Evolutionary conservation across 108 stramenopile species (phyloP).

Genomic region (Skeletonema grethae): DNA sequence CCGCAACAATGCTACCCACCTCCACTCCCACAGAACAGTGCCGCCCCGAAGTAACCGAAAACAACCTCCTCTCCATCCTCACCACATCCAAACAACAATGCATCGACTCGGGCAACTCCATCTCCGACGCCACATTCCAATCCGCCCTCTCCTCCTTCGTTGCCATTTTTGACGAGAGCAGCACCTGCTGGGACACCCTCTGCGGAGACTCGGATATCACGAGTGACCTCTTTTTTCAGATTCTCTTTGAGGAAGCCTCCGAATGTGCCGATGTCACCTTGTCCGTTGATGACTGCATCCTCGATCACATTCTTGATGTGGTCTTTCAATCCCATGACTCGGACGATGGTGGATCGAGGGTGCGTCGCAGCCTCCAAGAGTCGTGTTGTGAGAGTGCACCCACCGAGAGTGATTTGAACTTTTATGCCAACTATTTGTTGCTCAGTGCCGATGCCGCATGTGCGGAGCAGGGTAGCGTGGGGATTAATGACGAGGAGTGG

Average conservation of each 20-base stretch:
- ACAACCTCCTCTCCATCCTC: slow-evolving; percentile 23
- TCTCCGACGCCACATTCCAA: slow-evolving; percentile 28
- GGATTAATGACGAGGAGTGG: neutral
- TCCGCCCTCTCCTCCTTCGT: slow-evolving; percentile 12
- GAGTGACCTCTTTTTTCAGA: slow-evolving; percentile 21
- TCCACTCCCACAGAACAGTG: neutral
- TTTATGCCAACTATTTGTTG: slow-evolving; percentile 6
- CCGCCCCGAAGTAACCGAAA: slow-evolving; percentile 19
- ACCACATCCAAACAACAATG: slow-evolving; percentile 11
- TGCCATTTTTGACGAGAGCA: slow-evolving; percentile 12
- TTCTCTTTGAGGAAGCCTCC: slow-evolving; percentile 30
- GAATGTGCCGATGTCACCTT: slow-evolving; percentile 33
- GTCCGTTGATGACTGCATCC: slow-evolving; percentile 30
- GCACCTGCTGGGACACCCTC: slow-evolving; percentile 36
- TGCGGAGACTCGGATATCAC: slow-evolving; percentile 20
- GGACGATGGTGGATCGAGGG: neutral
- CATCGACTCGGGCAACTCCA: slow-evolving; percentile 4
- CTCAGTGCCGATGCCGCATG: slow-evolving; percentile 5
- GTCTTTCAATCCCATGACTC: neutral
- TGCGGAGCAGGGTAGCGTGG: neutral
- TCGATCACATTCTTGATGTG: slow-evolving; percentile 7
- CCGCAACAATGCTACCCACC: neutral
- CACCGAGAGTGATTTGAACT: slow-evolving; percentile 7
- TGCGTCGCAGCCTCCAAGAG: slow-evolving; percentile 8
- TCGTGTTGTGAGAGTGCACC: neutral